phyloP scores from a whole-genome alignment of 2,329 filamentous ascomycete species.

The Dichotomopilus funicola region DNA sequence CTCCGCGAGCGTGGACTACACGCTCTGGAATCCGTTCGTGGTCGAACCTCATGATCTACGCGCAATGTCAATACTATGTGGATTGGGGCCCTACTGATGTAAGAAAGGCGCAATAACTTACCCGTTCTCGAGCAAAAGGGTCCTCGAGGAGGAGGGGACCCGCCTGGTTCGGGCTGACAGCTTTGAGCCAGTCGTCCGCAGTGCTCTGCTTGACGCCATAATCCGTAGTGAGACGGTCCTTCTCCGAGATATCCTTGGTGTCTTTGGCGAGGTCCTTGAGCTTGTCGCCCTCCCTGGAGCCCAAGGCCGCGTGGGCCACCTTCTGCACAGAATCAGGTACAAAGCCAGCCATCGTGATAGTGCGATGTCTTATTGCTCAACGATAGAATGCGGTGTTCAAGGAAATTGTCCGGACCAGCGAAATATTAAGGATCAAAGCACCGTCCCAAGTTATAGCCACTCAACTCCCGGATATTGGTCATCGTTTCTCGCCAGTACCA shows the following conservation, averaged over 20 bases:
- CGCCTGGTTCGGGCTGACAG: conserved; percentile 53
- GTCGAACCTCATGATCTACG: conserved; percentile 69
- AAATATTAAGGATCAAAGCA: background rate
- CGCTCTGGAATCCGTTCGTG: conserved; percentile 40
- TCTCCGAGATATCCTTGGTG: conserved; percentile 51
- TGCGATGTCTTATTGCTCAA: background rate
- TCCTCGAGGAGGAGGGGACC: conserved; percentile 69
- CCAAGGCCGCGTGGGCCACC: conserved; percentile 35
- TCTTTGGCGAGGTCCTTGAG: conserved; percentile 52
- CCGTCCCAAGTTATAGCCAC: too few relatives aligned
- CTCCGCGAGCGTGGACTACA: conserved; percentile 30
- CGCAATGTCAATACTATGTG: background rate
- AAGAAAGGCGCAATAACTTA: background rate
- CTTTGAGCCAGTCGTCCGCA: conserved; percentile 71
- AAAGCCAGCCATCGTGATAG: conserved; percentile 1
- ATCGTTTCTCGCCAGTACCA: too few relatives aligned
- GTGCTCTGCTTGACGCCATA: conserved; percentile 67
- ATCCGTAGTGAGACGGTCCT: conserved; percentile 64
- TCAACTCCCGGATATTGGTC: too few relatives aligned
- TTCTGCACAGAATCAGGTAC: conserved; percentile 18
- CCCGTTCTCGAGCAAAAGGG: conserved; percentile 65
- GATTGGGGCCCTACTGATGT: background rate
- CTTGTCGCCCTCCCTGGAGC: conserved; percentile 45
- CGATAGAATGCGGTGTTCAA: background rate
- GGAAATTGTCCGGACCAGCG: too few relatives aligned